Evolutionary conservation across 306 rosid species (phyloP).

Genomic region (Inga oerstediana): DNA sequence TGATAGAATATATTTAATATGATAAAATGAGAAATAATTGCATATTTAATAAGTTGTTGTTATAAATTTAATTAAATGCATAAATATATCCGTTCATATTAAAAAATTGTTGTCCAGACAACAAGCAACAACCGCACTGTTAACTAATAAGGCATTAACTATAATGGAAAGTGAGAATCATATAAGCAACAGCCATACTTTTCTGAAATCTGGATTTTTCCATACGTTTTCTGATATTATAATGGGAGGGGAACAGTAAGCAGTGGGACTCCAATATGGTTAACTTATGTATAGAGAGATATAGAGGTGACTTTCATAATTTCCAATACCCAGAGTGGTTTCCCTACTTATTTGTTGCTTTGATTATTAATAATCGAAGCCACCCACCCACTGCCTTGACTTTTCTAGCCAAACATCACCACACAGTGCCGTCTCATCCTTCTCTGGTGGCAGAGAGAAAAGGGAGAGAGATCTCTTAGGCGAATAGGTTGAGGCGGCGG

Average conservation of each 20-base stretch:
- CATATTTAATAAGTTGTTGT: no score
- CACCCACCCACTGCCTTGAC: conserved; percentile 68
- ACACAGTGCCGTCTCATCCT: conserved; percentile 78
- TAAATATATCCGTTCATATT: no score
- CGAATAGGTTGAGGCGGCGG: conserved; percentile 63
- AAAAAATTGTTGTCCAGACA: no score
- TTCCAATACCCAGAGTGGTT: conserved; percentile 64
- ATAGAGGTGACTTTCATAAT: conserved; percentile 44
- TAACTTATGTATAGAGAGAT: conserved; percentile 78
- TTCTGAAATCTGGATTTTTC: conserved; percentile 15
- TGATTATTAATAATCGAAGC: conserved; percentile 78
- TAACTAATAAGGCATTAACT: no score
- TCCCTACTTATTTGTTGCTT: conserved; percentile 69
- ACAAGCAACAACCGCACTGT: no score
- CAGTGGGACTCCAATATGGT: conserved; percentile 64
- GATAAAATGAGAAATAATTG: no score
- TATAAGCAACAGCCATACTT: no score
- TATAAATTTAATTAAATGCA: no score
- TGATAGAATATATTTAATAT: no score
- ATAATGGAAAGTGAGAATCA: no score
- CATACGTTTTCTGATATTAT: conserved; percentile 40
- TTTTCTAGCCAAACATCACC: conserved; percentile 62
- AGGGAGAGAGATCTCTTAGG: conserved; percentile 84
- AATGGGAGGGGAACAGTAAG: conserved; percentile 34
- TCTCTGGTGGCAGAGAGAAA: conserved; percentile 72